Base-by-base conservation (phyloP, 2,329 filamentous ascomycete genomes). In the Hypomyces rosellus region DNA sequence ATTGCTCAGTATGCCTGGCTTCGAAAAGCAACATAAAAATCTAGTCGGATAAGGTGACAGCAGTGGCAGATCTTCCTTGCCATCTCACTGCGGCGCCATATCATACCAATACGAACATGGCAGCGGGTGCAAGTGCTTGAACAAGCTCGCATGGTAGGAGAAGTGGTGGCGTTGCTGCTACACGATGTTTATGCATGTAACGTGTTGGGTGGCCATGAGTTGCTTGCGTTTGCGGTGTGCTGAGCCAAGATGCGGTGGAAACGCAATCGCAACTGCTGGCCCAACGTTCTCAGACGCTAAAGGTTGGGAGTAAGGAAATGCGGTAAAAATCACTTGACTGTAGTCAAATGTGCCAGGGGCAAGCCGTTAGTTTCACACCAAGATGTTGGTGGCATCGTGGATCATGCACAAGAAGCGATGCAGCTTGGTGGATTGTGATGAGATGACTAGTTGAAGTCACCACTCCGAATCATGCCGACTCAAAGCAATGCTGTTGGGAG, bases 291-390 rank as follows among this genome's bases (percentile, higher is more conserved):
- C 25, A 30, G 25, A 30, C 25, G 9, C 25, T 30, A 30, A 30
- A 30, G 25, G 25, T 30, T 11, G 9, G 25, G 25, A 11, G 25
- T 30, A 11, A 30, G 25, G 4, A 42, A 18, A 18, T 8, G 16
- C 16, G 40, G 15, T 18, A 36, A 52, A 52, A 62, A 59, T 65
- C 62, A 64, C 61, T 64, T 65, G 61, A 64, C 60, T 57, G 51
- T 47, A 55, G 55, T 52, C 44, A 52, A 47, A 64, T 64, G 61
- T 63, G 55, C 59, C 55, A 54, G 54, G 61, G 56, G 38, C 43
- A 45, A 18, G 44, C 48, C 45, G 51, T 54, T 59, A 53, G 54
- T 50, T 52, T 49, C 14, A 25, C 15, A 5, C 16, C n/a, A 44
- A 42, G 36, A 34, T 49, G 30, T 39, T 46, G 37, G 40, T 46